A percentile compares a stretch with the other conserved stretches of the same genome.
Conservation (phyloP, 345 rosid species). For the rapeseed (Brassica napus) region DNA sequence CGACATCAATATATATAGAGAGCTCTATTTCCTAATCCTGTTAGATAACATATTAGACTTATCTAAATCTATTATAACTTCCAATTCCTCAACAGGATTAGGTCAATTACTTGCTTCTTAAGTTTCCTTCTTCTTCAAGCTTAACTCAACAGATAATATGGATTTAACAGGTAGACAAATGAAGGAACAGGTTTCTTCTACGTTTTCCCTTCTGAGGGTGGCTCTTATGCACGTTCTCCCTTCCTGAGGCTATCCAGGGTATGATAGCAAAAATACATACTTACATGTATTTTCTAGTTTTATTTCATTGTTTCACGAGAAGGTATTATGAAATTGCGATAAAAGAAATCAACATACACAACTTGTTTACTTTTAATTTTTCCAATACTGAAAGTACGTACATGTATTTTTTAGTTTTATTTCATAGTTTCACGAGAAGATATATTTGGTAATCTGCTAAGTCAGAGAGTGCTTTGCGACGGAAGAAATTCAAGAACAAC, state of each 20-base stretch:
- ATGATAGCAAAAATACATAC: no score
- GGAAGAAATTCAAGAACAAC: neutral
- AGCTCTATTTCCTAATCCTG: no score
- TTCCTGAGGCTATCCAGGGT: neutral
- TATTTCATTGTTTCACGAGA: no score
- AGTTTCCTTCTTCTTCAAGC: no score
- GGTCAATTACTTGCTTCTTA: no score
- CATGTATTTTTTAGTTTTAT: neutral
- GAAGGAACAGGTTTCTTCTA: neutral
- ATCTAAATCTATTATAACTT: no score
- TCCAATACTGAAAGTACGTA: neutral
- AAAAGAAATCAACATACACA: neutral
- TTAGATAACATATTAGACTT: no score
- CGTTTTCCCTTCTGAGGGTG: neutral
- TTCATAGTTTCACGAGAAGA: neutral
- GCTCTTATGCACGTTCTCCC: neutral
- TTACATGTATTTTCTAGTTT: no score
- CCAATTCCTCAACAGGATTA: no score
- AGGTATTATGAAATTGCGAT: neutral
- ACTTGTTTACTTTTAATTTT: neutral
- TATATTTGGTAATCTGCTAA: neutral
- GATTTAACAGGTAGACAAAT: neutral
- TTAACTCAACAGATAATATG: no score
- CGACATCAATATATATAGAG: no score
- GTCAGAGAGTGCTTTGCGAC: neutral